Conservation (phyloP, 2,329 filamentous ascomycete genomes). For the Rugonectria rugulosa region DNA sequence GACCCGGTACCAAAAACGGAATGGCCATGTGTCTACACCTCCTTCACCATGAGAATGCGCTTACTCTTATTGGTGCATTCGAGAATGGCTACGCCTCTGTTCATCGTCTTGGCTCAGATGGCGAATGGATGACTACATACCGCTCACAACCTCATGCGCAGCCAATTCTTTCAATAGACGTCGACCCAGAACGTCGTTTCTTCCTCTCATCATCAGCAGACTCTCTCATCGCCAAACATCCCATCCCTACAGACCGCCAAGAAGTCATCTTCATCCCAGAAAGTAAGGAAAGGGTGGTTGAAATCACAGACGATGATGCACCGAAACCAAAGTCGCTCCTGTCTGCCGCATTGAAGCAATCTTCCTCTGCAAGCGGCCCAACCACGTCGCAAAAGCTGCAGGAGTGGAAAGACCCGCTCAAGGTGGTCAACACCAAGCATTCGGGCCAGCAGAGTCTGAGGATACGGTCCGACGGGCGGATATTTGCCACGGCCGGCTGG, state of each 20-base stretch:
- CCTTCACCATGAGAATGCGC: conserved; percentile 55
- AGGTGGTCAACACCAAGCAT: conserved; percentile 79
- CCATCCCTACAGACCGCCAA: conserved; percentile 56
- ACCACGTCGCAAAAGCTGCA: conserved; percentile 30
- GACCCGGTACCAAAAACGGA: conserved; percentile 62
- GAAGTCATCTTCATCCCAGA: conserved; percentile 33
- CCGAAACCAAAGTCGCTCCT: conserved; percentile 31
- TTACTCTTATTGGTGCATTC: conserved; percentile 79
- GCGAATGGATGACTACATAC: conserved; percentile 64
- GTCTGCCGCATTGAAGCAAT: conserved; percentile 31
- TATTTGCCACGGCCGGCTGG: conserved; percentile 94
- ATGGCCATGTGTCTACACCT: conserved; percentile 90
- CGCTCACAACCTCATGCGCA: conserved; percentile 75
- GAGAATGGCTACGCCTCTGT: conserved; percentile 83
- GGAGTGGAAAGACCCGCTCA: conserved; percentile 59
- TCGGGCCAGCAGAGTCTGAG: conserved; percentile 85
- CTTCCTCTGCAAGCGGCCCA: neutral
- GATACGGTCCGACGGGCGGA: conserved; percentile 79
- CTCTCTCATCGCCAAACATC: conserved; percentile 78
- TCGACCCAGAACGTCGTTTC: conserved; percentile 57
- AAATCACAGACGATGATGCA: conserved; percentile 31
- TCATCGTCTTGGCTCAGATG: conserved; percentile 57
- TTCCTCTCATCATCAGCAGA: conserved; percentile 88
- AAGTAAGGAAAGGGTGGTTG: conserved; percentile 35
- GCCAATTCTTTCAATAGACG: conserved; percentile 78